Percentiles rank a stretch among this genome's conserved stretches.
Conservation (phyloP, 148 eudicot species). For the Diospyros kaki region DNA sequence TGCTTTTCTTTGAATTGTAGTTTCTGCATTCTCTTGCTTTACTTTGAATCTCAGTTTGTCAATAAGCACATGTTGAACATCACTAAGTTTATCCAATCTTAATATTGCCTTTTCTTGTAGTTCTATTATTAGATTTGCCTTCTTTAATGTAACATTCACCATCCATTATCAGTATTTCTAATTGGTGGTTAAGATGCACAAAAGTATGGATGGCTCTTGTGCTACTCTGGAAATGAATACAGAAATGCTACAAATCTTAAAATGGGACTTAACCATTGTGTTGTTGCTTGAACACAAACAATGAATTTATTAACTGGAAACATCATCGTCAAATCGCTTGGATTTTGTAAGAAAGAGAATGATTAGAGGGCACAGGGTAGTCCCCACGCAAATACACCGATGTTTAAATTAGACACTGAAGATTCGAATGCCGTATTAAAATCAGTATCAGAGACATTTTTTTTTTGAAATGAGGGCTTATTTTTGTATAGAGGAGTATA, state of each 20-base stretch:
- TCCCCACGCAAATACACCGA: too few species aligned
- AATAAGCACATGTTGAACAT: background rate
- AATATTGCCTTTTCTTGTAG: background rate
- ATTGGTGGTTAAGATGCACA: background rate
- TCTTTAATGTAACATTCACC: background rate
- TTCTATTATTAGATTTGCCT: background rate
- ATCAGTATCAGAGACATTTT: too few species aligned
- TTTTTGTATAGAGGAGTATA: too few species aligned
- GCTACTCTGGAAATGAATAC: slow-evolving; percentile 1
- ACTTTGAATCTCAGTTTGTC: background rate
- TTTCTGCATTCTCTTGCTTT: background rate
- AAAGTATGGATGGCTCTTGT: background rate
- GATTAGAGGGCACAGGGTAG: too few species aligned
- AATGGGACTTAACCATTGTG: too few species aligned
- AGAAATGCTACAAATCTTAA: background rate
- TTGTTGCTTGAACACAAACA: too few species aligned
- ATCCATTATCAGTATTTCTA: background rate
- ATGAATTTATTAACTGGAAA: too few species aligned
- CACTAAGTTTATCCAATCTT: background rate
- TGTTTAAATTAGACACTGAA: too few species aligned
- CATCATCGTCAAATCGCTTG: too few species aligned
- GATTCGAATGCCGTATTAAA: too few species aligned
- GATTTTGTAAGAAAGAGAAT: too few species aligned
- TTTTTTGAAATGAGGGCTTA: too few species aligned
- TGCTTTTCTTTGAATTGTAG: background rate